Base-by-base conservation (phyloP, 768 basidiomycete species). In the Agrocybe chaxingu region DNA sequence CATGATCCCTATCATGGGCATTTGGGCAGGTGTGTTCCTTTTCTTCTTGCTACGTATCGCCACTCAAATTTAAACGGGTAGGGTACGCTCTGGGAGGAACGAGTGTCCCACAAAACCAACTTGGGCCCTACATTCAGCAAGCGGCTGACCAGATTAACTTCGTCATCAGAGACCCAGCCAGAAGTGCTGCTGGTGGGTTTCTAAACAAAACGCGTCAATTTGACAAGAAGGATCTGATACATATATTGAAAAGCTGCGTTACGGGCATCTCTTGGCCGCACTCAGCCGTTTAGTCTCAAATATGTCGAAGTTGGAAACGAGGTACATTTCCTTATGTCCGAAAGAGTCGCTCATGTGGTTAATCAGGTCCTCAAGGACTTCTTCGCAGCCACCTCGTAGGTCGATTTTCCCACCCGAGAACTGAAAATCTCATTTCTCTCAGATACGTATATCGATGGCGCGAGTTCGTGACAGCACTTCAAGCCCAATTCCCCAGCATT, bases 1-100 rank as follows among this genome's bases (percentile, higher is more conserved):
- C 3, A 79, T 80, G 77, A 74, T 78, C 50, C 74, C 81, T 4
- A 81, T 85, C 57, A 81, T 85, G 81, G 82, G 79, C 18, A 76
- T 85, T 39, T 84, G 78, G 78, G 71, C 79, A 52, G 81, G 80
- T 72, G 42, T 33, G 24, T 50, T 0, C 6, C 13, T 1, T 30
- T 19, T 13, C 11, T 29, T 45, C 19, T n/a, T 7, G 31, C 24
- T 9, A 49, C 8, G 10, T 11, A 2, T 33, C 3, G 8, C n/a
- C 7, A 30, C 4, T 13, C 4, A 1, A 19, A 5, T 32, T 34
- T 51, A 11, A 51, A 29, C 47, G 42, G 35, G 2, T 29, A 78
- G 80, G 81, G 0, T 84, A 75, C 57, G 70, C 79, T 0, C 72
- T 84, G 12, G 72, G 71, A 11, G 77, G 77, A 7, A 60, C 66